Conservation (phyloP, 2,329 filamentous ascomycete genomes). For the Diaporthe australafricana region DNA sequence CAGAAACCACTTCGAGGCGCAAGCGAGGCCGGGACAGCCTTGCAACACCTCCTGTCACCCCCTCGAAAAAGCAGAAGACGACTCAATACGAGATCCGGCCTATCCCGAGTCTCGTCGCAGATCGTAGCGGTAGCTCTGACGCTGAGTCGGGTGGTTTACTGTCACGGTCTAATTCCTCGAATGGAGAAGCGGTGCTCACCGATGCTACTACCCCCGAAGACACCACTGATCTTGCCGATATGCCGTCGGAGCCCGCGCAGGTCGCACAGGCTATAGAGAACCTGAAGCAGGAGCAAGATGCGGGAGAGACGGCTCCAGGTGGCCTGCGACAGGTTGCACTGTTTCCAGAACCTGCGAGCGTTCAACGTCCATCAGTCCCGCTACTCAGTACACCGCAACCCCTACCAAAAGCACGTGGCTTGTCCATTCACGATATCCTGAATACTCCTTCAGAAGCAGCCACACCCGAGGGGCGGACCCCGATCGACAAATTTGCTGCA, state of each 20-base stretch:
- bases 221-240: slow-evolving; percentile 51
- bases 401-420: slow-evolving; percentile 20
- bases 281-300: slow-evolving; percentile 49
- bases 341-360: slow-evolving; percentile 1
- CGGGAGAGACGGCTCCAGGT: slow-evolving; percentile 38
- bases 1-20: slow-evolving; percentile 47
- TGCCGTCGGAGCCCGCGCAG: slow-evolving; percentile 50
- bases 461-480: slow-evolving; percentile 20
- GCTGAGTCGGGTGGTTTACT: slow-evolving; percentile 44
- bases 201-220: slow-evolving; percentile 65
- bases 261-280: slow-evolving; percentile 43
- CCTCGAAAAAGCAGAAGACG: slow-evolving; percentile 61
- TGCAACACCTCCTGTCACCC: slow-evolving; percentile 66
- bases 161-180: slow-evolving; percentile 48
- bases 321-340: slow-evolving; percentile 37
- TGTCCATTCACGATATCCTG: slow-evolving; percentile 35
- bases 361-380: slow-evolving; percentile 29
- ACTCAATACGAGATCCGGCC: slow-evolving; percentile 46
- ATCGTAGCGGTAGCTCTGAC: slow-evolving; percentile 55
- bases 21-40: slow-evolving; percentile 59
- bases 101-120: slow-evolving; percentile 41
- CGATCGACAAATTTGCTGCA: slow-evolving; percentile 29
- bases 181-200: slow-evolving; percentile 48
- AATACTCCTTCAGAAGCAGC: slow-evolving; percentile 31
- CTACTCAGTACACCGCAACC: slow-evolving; percentile 35